Base-by-base conservation (phyloP, 352 stramenopile genomes). In the Blastocystis sp. region DNA sequence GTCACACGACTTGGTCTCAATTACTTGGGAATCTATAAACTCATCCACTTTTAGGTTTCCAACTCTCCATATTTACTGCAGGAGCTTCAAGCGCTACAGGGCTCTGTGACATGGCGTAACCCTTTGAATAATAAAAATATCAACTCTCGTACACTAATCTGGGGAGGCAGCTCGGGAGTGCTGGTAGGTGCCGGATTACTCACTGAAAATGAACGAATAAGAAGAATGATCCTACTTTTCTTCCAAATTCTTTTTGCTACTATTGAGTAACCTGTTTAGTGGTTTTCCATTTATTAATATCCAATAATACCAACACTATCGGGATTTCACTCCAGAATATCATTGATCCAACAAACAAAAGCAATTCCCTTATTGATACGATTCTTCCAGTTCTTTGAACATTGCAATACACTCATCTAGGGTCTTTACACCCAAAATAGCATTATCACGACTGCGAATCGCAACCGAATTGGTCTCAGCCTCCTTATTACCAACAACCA, bases 401-500 rank as follows among this genome's bases (percentile, higher is more conserved):
- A 89, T 91, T 5, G 88, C 92, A 90, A 98, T 96, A 56, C 96
- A 94, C 79, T 98, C 96, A n/a, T 95, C 93, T 22, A 98, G 90
- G 77, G 96, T 95, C 92, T 96, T 97, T 81, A 95, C 95, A 84
- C 96, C 96, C 89, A 96, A 92, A 27, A 97, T 93, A 90, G 96
- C 94, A 91, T 98, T 98, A 68, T 96, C 94, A 77, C 95, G 92
- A 44, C 94, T 98, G 90, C 96, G 94, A 69, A 98, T 96, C 90
- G 97, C 97, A 15, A 98, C 95, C 24, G 93, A 94, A 51, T 94
- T 92, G 56, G 93, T 94, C 75, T 95, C 93, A 37, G 95, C 91
- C 90, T 99, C 97, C 54, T 93, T 91, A 77, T 95, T 93, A 59
- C 97, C 97, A 70, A 99, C 96, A 27, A 98, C 95, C 44, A 98